Evolutionary conservation across 1,284 basidiomycete genomes (phyloP).

Genomic region (Moesziomyces sp.): DNA sequence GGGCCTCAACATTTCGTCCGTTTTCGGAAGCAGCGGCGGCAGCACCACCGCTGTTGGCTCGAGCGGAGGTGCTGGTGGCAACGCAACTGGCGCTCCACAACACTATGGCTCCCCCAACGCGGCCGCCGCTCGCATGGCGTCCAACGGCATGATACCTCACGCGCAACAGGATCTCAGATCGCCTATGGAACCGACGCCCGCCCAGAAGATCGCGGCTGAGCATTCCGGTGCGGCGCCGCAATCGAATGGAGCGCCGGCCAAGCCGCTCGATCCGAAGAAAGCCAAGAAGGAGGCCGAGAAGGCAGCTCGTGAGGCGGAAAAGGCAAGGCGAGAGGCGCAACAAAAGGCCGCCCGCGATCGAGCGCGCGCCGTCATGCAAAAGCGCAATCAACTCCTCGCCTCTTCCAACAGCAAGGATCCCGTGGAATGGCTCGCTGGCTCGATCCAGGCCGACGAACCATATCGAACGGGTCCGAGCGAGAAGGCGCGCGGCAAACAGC

Average conservation of each 20-base stretch:
- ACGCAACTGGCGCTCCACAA: conserved; percentile 4
- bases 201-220: conserved; percentile 51
- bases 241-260: conserved; percentile 67
- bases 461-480: conserved; percentile 47
- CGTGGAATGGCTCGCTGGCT: conserved; percentile 59
- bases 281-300: conserved; percentile 89
- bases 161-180: conserved; percentile 12
- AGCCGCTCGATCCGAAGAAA: conserved; percentile 79
- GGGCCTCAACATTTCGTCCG: conserved; percentile 51
- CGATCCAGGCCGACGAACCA: conserved; percentile 30
- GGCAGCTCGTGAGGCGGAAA: conserved; percentile 82
- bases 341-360: conserved; percentile 80
- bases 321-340: conserved; percentile 82
- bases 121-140: conserved; percentile 11
- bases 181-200: conserved; percentile 41
- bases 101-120: conserved; percentile 15
- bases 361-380: conserved; percentile 93
- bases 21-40: conserved; percentile 36
- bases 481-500: conserved; percentile 59
- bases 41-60: conserved; percentile 20
- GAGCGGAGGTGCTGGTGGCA: conserved; percentile 11
- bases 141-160: conserved; percentile 14
- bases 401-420: conserved; percentile 55
- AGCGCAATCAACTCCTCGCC: conserved; percentile 72
- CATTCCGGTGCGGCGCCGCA: conserved; percentile 35